Evolutionary conservation across 768 basidiomycete species (phyloP).

Genomic region (Filobasidium wieringae): DNA sequence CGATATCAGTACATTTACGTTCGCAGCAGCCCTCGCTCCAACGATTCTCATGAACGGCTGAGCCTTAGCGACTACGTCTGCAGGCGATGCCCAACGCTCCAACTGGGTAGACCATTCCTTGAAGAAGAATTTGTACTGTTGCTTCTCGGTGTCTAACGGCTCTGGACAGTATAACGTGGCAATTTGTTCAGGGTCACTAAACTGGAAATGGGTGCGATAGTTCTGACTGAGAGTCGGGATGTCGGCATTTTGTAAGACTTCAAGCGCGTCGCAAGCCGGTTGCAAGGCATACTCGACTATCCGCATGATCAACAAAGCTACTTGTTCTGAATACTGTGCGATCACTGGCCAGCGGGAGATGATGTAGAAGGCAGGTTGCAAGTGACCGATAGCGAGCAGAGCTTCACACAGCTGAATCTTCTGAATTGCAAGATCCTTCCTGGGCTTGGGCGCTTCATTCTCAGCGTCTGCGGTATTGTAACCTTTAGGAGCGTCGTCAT

Average conservation of each 20-base stretch:
- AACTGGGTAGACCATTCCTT: constrained; percentile 66
- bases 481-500: constrained; percentile 11
- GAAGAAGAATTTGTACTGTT: constrained; percentile 84
- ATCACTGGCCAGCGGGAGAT: constrained; percentile 76
- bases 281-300: constrained; percentile 58
- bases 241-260: background rate
- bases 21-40: constrained; percentile 67
- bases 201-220: constrained; percentile 9
- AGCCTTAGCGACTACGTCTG: constrained; percentile 62
- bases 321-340: constrained; percentile 62
- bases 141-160: constrained; percentile 61
- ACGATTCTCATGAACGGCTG: constrained; percentile 70
- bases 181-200: constrained; percentile 43
- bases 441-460: constrained; percentile 33
- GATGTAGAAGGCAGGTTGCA: constrained; percentile 64
- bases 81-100: constrained; percentile 52
- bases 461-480: constrained; percentile 38
- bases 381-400: constrained; percentile 72
- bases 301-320: constrained; percentile 77
- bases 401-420: constrained; percentile 65
- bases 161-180: constrained; percentile 69
- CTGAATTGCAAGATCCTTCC: constrained; percentile 46
- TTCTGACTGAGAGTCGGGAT: background rate
- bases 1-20: constrained; percentile 65
- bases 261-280: constrained; percentile 47